Evolutionary conservation across 495 filamentous ascomycete species (phyloP), one percentile per base, ranked within the genome.

Genomic region (Hapsidospora chrysogenum): DNA sequence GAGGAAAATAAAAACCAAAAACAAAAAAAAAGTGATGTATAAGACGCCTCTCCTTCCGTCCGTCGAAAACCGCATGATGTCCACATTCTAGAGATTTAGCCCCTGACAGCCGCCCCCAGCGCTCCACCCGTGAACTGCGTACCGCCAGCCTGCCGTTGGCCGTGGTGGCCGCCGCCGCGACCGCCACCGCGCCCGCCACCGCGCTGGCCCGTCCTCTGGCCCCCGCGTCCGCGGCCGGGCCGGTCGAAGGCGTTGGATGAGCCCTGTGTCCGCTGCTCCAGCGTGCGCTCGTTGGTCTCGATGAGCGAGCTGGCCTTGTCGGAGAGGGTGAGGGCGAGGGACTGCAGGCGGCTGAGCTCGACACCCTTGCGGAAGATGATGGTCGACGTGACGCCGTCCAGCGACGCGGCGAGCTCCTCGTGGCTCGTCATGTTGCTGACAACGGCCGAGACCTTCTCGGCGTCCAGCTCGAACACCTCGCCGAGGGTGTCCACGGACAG

Each of bases 281-380:
- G 68, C 31, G 83, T 87, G 52, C 92, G 79, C 61, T 99, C 89
- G 62, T 99, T 99, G 48, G 78, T 74, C 65, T 99, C 89, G 56
- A 96, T 93, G 17, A 99, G 70, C 30, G 77, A 76, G 48, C 80
- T 87, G 28, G 89, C 87, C 70, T 96, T 99, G 65, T 99, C 89
- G 38, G 80, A 80, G 31, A 99, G 63, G 16, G 85, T 89, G 40
- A 99, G 72, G 37, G 92, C 85, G 52, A 96, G 64, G 60, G 82
- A 92, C 63, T 99, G 89, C 35, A 99, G 74, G 43, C 89, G 73
- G 41, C 84, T 93, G 32, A 99, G 70, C 66, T 99, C 92, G 36
- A 99, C 89, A 32, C 89, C 89, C 76, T 96, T 96, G 57, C 92
- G 76, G 81, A 99, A 99, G 60, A 96, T 84, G 56, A 99, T 86